These are phyloP conservation scores for Phyllosticta citribraziliensis DNA, from an alignment of 2,329 filamentous ascomycete species.

Conservation along the genomic window DNA sequence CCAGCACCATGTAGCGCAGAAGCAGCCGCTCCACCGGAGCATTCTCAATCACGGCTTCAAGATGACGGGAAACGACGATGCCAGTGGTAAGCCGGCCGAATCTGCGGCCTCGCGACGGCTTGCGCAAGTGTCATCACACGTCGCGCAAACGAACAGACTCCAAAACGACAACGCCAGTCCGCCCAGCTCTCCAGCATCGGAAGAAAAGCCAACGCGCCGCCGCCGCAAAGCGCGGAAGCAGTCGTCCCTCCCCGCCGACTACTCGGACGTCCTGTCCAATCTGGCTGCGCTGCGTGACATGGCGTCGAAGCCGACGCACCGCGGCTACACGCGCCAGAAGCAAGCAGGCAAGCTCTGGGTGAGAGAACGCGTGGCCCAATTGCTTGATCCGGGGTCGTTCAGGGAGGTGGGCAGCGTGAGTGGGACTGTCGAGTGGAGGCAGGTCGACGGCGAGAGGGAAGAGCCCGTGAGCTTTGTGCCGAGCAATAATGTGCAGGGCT, in stretches of 20 bases:
- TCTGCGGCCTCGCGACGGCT: conserved; percentile 34
- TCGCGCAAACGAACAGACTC: conserved; percentile 16
- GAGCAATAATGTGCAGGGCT: conserved; percentile 54
- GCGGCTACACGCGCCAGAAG: conserved; percentile 54
- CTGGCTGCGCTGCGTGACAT: conserved; percentile 42
- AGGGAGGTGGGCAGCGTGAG: conserved; percentile 51
- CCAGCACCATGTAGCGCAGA: background rate
- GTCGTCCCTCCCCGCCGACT: conserved; percentile 45
- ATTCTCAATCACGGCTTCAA: background rate
- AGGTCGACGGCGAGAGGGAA: conserved; percentile 31
- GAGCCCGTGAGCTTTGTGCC: conserved; percentile 45
- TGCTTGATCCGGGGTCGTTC: conserved; percentile 49
- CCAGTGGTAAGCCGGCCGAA: conserved; percentile 9
- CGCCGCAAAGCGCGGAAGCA: conserved; percentile 22
- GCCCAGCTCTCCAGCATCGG: background rate
- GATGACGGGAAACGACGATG: conserved; percentile 1
- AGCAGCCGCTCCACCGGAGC: background rate
- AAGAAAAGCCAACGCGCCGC: conserved; percentile 19
- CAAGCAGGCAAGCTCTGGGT: conserved; percentile 57
- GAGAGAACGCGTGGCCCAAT: conserved; percentile 47
- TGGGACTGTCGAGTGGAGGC: conserved; percentile 50
- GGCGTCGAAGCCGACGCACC: conserved; percentile 41
- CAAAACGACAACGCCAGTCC: conserved; percentile 24
- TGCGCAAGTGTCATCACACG: conserved; percentile 38
- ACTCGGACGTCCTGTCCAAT: conserved; percentile 52